These are phyloP conservation scores for Moesziomyces sp. DNA, from an alignment of 1,284 basidiomycete species.

Conservation along the genomic window DNA sequence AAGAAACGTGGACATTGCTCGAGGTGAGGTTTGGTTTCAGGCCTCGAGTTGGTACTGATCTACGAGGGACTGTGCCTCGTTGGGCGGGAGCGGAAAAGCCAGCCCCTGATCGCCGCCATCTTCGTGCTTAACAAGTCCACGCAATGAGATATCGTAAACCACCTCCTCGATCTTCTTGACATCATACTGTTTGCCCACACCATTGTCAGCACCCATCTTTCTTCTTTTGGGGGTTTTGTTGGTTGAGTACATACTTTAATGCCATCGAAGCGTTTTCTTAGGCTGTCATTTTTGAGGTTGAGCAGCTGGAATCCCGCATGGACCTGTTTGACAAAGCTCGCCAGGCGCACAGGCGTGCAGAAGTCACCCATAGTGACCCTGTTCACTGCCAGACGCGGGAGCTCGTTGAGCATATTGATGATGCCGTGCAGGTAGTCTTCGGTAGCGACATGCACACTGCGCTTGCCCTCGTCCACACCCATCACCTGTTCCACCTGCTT, in stretches of 20 bases:
- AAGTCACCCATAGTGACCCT: constrained; percentile 57
- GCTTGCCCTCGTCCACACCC: constrained; percentile 6
- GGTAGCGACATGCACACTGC: constrained; percentile 37
- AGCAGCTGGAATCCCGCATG: constrained; percentile 64
- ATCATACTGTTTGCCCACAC: constrained; percentile 55
- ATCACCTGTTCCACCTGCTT: constrained; percentile 27
- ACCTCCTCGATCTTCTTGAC: constrained; percentile 66
- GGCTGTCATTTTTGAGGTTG: constrained; percentile 65
- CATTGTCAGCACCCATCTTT: not conserved
- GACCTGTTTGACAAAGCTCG: constrained; percentile 61
- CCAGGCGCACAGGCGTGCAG: constrained; percentile 53
- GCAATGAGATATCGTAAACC: constrained; percentile 62
- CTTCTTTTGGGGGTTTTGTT: not conserved
- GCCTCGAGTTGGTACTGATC: too few species aligned
- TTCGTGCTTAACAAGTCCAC: constrained; percentile 35
- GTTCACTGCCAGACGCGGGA: constrained; percentile 51
- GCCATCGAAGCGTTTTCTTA: constrained; percentile 64
- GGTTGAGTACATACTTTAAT: constrained; percentile 52
- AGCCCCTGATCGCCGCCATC: constrained; percentile 16
- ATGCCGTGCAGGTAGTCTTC: constrained; percentile 64
- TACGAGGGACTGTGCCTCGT: too few species aligned
- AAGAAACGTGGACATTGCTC: too few species aligned
- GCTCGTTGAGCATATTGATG: constrained; percentile 60
- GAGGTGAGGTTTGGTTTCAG: too few species aligned
- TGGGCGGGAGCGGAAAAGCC: constrained; percentile 9